Conservation (phyloP, 169 alveolate species). For the Babesia microti region DNA sequence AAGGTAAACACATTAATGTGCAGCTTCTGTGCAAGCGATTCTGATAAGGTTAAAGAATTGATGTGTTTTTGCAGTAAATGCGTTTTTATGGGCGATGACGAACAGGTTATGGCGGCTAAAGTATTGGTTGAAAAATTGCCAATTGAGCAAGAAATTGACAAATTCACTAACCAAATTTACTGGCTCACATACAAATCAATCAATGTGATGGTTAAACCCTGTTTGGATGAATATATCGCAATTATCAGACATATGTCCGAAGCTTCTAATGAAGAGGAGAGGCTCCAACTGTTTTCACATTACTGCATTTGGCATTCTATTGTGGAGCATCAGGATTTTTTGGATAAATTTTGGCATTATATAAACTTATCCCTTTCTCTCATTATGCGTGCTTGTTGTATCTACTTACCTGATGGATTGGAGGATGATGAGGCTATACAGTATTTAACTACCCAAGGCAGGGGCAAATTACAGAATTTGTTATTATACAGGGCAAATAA, state of each 20-base stretch:
- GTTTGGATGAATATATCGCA: constrained; percentile 52
- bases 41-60: constrained; percentile 23
- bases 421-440: background rate
- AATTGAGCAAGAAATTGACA: constrained; percentile 43
- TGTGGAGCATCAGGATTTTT: constrained; percentile 30
- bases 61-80: constrained; percentile 7
- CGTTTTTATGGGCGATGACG: constrained; percentile 40
- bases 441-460: constrained; percentile 1
- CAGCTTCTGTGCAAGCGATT: constrained; percentile 16
- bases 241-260: constrained; percentile 29
- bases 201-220: constrained; percentile 62
- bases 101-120: constrained; percentile 23
- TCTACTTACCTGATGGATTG: constrained; percentile 19
- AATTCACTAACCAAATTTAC: constrained; percentile 68
- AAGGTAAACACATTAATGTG: constrained; percentile 41
- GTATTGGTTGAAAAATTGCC: constrained; percentile 13
- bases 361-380: constrained; percentile 41
- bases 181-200: constrained; percentile 68
- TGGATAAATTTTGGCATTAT: constrained; percentile 47
- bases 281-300: constrained; percentile 40
- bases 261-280: constrained; percentile 31
- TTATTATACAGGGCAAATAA: constrained; percentile 12
- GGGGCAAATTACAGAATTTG: background rate
- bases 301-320: constrained; percentile 50
- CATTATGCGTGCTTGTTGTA: constrained; percentile 35